Percentiles rank a stretch among this genome's conserved stretches.
Conservation (phyloP, 495 filamentous ascomycete genomes). For the Jackrogersella multiformis region DNA sequence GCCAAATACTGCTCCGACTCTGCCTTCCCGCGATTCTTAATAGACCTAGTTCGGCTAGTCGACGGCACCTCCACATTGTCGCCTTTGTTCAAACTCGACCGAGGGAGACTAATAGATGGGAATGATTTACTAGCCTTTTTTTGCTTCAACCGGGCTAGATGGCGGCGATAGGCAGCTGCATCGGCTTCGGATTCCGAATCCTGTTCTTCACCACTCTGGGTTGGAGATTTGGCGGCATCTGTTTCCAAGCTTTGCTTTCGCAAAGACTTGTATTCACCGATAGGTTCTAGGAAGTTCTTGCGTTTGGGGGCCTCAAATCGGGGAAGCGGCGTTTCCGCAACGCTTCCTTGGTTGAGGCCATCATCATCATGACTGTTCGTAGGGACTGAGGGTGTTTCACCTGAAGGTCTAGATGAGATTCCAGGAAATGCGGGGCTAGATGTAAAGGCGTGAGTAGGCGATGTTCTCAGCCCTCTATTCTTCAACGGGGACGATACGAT, state of each 20-base stretch:
- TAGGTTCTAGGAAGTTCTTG: slow-evolving; percentile 37
- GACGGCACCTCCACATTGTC: slow-evolving; percentile 52
- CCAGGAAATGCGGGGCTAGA: slow-evolving; percentile 48
- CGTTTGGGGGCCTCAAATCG: slow-evolving; percentile 10
- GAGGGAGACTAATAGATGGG: slow-evolving; percentile 49
- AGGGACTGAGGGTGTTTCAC: slow-evolving; percentile 28
- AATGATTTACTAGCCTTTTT: slow-evolving; percentile 51
- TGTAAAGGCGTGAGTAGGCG: slow-evolving; percentile 39
- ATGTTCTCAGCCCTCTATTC: slow-evolving; percentile 52
- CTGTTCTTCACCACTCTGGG: slow-evolving; percentile 23
- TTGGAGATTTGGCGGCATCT: slow-evolving; percentile 26
- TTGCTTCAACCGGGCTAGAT: slow-evolving; percentile 43
- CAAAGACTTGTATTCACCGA: slow-evolving; percentile 39
- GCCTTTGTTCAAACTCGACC: slow-evolving; percentile 31
- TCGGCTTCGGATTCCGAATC: slow-evolving; percentile 38
- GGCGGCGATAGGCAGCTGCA: slow-evolving; percentile 30
- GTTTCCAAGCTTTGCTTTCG: slow-evolving; percentile 33
- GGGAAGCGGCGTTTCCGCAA: slow-evolving; percentile 21
- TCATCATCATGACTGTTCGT: slow-evolving; percentile 22
- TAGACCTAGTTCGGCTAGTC: slow-evolving; percentile 44
- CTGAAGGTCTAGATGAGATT: slow-evolving; percentile 26
- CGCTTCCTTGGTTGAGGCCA: slow-evolving; percentile 15
- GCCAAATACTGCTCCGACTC: slow-evolving; percentile 36
- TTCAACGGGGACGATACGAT: slow-evolving; percentile 56
- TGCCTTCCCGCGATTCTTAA: slow-evolving; percentile 13